Evolutionary conservation across 305 asterid species (phyloP).

Genomic region (Fraxinus sp.): DNA sequence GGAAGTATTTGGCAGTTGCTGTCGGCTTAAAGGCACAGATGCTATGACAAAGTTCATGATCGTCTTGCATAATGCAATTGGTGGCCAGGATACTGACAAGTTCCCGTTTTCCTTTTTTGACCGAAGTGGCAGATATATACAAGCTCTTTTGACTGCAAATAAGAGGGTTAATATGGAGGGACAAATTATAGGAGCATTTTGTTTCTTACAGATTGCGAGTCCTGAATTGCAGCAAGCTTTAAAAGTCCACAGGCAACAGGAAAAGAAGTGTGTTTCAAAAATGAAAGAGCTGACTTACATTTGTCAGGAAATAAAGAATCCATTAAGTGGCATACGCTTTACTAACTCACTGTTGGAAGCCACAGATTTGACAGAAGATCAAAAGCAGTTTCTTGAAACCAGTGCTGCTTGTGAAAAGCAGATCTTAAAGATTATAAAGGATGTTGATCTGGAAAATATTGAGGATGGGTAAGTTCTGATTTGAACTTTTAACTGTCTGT

Average conservation of each 20-base stretch:
- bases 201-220: slow-evolving; percentile 77
- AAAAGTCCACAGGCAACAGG: slow-evolving; percentile 65
- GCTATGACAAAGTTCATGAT: slow-evolving; percentile 76
- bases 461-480: slow-evolving; percentile 60
- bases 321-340: slow-evolving; percentile 71
- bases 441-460: slow-evolving; percentile 61
- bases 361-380: slow-evolving; percentile 69
- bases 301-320: slow-evolving; percentile 76
- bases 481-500: slow-evolving; percentile 11
- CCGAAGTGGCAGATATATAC: slow-evolving; percentile 62
- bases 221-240: slow-evolving; percentile 69
- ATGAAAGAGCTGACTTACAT: slow-evolving; percentile 82
- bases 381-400: slow-evolving; percentile 74
- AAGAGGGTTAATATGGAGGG: slow-evolving; percentile 75
- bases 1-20: slow-evolving; percentile 71
- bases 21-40: slow-evolving; percentile 72
- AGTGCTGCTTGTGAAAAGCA: slow-evolving; percentile 89
- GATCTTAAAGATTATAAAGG: slow-evolving; percentile 68
- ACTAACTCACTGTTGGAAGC: slow-evolving; percentile 73
- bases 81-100: slow-evolving; percentile 66
- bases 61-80: slow-evolving; percentile 75
- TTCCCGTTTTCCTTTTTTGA: slow-evolving; percentile 64
- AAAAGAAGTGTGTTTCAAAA: slow-evolving; percentile 48
- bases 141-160: slow-evolving; percentile 73
- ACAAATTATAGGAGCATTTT: slow-evolving; percentile 73